Base-by-base conservation (phyloP, 129 eudicot genomes). In the Flaveria brownii region DNA sequence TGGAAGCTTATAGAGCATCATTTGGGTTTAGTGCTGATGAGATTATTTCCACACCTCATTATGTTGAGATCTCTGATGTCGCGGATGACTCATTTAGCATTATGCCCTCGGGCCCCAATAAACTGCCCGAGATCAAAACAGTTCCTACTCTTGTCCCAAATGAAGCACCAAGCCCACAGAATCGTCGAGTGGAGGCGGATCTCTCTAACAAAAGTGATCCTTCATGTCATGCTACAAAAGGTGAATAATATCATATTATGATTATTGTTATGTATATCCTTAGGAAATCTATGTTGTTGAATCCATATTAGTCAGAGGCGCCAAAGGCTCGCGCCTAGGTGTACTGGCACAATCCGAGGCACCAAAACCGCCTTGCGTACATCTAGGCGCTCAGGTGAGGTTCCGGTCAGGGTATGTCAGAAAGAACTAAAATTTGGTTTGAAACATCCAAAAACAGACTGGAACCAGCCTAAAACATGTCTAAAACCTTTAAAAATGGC, bases 21-120 rank as follows among this genome's bases (percentile, higher is more conserved):
- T 93, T 93, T 68, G 98, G 98, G 73, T 93, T 93, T 85, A 93
- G 97, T 87, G 98, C 97, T 30, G 98, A 93, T 87, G 98, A 93
- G 69, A 84, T 93, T 75, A 85, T 87, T 73, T 85, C 96, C 28
- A 93, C 97, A 22, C 65, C 97, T 80, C 91, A 93, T 46, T 93
- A 93, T 82, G 96, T 90, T 43, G 98, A 93, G 86, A 93, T 93
- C 3, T 78, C 96, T 60, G 92, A 93, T 74, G 90, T 87, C 9
- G 71, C 83, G 83, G 98, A 90, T 59, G 92, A 84, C 39, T 85
- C 96, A 2, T 90, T 88, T 77, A 79, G 86, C 68, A 93, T 90
- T 83, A 75, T 77, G 41, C 94, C 97, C 9, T 73, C 79, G 22
- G 80, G 85, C 2, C 50, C 86, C 47, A 72, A 62, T 72, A 92